Evolutionary conservation across 352 stramenopile genomes (phyloP), one percentile per base, ranked within the genome.

Genomic region (Elongisporangium undulatum): DNA sequence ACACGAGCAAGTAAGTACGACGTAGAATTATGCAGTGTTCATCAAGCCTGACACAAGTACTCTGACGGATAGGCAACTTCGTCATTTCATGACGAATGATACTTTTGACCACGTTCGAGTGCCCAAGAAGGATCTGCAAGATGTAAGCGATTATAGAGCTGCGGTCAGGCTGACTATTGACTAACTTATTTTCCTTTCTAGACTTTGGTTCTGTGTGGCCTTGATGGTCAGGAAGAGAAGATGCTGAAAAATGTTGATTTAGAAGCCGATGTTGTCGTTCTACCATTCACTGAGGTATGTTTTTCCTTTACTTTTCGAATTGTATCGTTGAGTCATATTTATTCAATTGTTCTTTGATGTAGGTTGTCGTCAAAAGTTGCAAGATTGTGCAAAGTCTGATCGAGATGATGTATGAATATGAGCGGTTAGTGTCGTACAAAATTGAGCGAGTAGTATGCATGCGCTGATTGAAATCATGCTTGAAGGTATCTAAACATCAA

Each of bases 371-470:
- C 2, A 72, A 88, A 49, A 90, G 77, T 52, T 93, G 79, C 55
- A 62, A 63, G n/a, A 71, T 63, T n/a, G 70, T 93, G 22, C 76
- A 89, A 49, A 58, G 61, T 13, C 63, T 93, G 12, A 71, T 91
- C 3, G 63, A 80, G n/a, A 88, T 79, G 67, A 90, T 93, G 81
- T 91, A 88, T 45, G 81, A 91, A 58, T 93, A 90, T 48, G 84
- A 91, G 53, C 66, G 67, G 75, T 80, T 71, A 17, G 56, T 49
- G 23, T 17, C 48, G 39, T 64, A 20, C 22, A 4, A n/a, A 24
- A 1, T 39, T n/a, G 12, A 6, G 34, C 5, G 17, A 16, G 48
- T 15, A 26, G 10, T 23, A 21, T 41, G 22, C 24, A 48, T 24
- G 2, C 7, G 34, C n/a, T 59, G 16, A 62, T 60, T 13, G 1